Evolutionary conservation across 2,329 filamentous ascomycete species (phyloP).

Genomic region (Ascochyta viciae-villosae): DNA sequence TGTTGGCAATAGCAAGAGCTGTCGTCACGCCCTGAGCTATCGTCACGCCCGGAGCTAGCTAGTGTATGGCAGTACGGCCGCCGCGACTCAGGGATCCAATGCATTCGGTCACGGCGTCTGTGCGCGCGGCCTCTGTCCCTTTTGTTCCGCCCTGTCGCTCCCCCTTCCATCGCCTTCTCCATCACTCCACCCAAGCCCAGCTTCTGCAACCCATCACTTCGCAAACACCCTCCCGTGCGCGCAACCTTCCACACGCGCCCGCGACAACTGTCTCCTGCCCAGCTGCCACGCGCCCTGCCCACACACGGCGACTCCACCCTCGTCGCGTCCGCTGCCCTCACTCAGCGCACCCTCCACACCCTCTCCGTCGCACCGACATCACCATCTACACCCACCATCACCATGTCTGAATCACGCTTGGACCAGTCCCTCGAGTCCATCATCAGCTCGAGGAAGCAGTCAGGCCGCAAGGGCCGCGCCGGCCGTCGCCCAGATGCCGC

Average conservation of each 20-base stretch:
- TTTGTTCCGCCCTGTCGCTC: slow-evolving; percentile 22
- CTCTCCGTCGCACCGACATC: slow-evolving; percentile 4
- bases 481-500: slow-evolving; percentile 56
- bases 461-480: slow-evolving; percentile 56
- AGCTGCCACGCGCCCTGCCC: slow-evolving; percentile 29
- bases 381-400: slow-evolving; percentile 5
- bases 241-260: slow-evolving; percentile 17
- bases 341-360: slow-evolving; percentile 16
- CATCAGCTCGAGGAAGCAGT: slow-evolving; percentile 74
- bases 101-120: neutral
- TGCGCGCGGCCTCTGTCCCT: slow-evolving; percentile 17
- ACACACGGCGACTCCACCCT: slow-evolving; percentile 26
- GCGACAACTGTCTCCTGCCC: slow-evolving; percentile 21
- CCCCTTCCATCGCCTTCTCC: slow-evolving; percentile 15
- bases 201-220: slow-evolving; percentile 16
- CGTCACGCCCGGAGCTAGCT: slow-evolving; percentile 16
- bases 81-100: slow-evolving; percentile 9
- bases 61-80: slow-evolving; percentile 21
- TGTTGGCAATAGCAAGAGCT: slow-evolving; percentile 25
- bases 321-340: slow-evolving; percentile 23
- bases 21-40: slow-evolving; percentile 18
- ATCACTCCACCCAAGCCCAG: slow-evolving; percentile 13
- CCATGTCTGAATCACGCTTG: slow-evolving; percentile 71
- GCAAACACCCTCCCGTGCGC: slow-evolving; percentile 20
- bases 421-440: slow-evolving; percentile 98